phyloP scores from a whole-genome alignment of 179 eudicot genomes.

The Drosera spatulata region DNA sequence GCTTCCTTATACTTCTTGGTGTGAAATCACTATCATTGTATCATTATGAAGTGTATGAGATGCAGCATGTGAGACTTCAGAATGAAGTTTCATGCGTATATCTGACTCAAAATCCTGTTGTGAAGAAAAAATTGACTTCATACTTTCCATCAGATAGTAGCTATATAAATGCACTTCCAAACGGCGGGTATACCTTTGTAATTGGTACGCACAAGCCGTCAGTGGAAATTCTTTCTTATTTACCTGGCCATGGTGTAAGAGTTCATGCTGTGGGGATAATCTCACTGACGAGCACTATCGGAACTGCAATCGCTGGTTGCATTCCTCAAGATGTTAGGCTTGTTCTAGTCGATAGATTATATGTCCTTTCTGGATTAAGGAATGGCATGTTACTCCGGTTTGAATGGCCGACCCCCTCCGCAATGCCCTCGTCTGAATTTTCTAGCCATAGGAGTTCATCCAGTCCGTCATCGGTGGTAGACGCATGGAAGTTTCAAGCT shows the following conservation, averaged over 20 bases:
- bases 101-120: conserved; percentile 44
- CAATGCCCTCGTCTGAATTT: conserved; percentile 24
- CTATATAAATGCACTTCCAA: conserved; percentile 19
- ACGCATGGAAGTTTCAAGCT: conserved; percentile 20
- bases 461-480: conserved; percentile 16
- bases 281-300: conserved; percentile 62
- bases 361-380: conserved; percentile 83
- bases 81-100: conserved; percentile 86
- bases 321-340: conserved; percentile 96
- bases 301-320: conserved; percentile 74
- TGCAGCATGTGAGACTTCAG: conserved; percentile 63
- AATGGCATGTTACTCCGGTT: conserved; percentile 93
- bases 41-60: conserved; percentile 58
- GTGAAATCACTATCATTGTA: conserved; percentile 32
- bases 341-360: conserved; percentile 74
- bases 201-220: conserved; percentile 98
- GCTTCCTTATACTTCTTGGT: conserved; percentile 69
- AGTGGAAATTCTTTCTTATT: conserved; percentile 70
- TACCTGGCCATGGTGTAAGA: conserved; percentile 47
- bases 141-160: conserved; percentile 6
- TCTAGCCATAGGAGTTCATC: conserved; percentile 18
- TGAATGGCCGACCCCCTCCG: conserved; percentile 74
- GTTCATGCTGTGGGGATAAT: conserved; percentile 68
- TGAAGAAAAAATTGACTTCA: conserved; percentile 18
- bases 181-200: conserved; percentile 45